phyloP scores from a whole-genome alignment of 768 basidiomycete genomes.

The Macrolepiota fuliginosa region DNA sequence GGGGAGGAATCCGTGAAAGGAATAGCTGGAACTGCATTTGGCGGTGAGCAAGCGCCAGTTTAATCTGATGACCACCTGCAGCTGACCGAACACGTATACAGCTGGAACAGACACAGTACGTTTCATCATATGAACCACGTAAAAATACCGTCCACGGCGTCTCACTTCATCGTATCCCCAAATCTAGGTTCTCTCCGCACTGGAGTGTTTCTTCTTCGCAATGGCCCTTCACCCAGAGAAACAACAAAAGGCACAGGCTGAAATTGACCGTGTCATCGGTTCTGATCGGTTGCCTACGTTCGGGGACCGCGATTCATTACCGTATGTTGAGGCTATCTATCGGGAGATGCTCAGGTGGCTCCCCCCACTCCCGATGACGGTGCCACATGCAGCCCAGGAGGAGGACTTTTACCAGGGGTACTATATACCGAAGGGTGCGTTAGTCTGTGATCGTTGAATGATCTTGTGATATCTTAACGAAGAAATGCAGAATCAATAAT shows the following conservation, averaged over 20 bases:
- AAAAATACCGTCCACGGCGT: too few relatives aligned
- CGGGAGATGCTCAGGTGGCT: conserved; percentile 15
- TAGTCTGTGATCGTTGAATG: too few relatives aligned
- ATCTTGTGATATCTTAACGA: neutral
- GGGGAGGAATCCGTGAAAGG: conserved; percentile 9
- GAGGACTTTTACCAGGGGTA: conserved; percentile 26
- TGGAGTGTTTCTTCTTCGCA: conserved; percentile 23
- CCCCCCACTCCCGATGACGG: conserved; percentile 16
- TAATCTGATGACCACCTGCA: neutral
- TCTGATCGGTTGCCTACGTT: conserved; percentile 23
- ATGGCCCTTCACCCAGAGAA: conserved; percentile 27
- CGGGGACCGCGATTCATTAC: conserved; percentile 20
- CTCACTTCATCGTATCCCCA: too few relatives aligned
- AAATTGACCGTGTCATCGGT: conserved; percentile 28
- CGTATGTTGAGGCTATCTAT: conserved; percentile 20
- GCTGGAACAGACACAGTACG: conserved; percentile 18
- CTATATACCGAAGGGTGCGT: conserved; percentile 19
- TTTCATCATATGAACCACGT: neutral
- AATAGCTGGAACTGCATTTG: conserved; percentile 13
- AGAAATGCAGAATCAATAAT: neutral
- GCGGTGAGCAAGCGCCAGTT: conserved; percentile 6
- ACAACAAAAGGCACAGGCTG: conserved; percentile 27
- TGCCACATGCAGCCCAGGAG: conserved; percentile 20
- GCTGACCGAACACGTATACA: neutral
- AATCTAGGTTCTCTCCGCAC: conserved; percentile 16